These are phyloP conservation scores for Bacterosira constricta DNA, from an alignment of 108 stramenopile species.

Conservation along the genomic window DNA sequence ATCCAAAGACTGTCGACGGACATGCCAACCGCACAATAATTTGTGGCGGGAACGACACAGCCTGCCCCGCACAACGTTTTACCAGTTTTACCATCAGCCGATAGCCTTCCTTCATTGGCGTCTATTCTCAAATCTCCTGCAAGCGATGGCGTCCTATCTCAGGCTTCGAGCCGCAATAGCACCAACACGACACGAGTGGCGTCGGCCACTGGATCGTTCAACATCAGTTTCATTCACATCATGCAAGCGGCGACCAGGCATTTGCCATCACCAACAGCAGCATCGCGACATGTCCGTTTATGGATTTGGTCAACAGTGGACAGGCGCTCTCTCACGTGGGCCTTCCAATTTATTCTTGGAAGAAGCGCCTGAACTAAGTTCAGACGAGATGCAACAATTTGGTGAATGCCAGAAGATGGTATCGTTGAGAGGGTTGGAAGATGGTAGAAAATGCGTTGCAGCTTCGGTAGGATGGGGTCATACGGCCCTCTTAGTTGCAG, in stretches of 20 bases:
- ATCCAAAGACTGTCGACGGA: too few species aligned
- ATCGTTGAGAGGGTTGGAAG: constrained; percentile 5
- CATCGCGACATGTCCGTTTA: constrained; percentile 60
- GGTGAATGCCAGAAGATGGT: constrained; percentile 23
- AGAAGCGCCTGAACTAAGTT: constrained; percentile 51
- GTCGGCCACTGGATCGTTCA: not conserved
- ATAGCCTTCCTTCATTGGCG: too few species aligned
- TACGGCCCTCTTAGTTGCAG: constrained; percentile 56
- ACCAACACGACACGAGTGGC: too few species aligned
- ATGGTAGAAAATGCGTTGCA: constrained; percentile 40
- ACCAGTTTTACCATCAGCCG: too few species aligned
- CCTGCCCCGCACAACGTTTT: too few species aligned
- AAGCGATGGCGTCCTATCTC: not conserved
- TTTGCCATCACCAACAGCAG: not conserved
- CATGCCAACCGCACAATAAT: too few species aligned
- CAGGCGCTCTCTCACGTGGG: constrained; percentile 70
- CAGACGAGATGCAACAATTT: constrained; percentile 53
- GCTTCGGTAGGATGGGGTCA: constrained; percentile 80
- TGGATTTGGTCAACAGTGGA: constrained; percentile 79
- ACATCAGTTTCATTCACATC: not conserved
- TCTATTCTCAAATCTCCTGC: not conserved
- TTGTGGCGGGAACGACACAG: too few species aligned
- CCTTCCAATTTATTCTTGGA: constrained; percentile 11
- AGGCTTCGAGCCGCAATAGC: not conserved
- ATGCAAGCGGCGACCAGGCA: not conserved